Conservation (phyloP, 371 early-diverging fungal genomes). For the Polyrhizophydium stewartii region DNA sequence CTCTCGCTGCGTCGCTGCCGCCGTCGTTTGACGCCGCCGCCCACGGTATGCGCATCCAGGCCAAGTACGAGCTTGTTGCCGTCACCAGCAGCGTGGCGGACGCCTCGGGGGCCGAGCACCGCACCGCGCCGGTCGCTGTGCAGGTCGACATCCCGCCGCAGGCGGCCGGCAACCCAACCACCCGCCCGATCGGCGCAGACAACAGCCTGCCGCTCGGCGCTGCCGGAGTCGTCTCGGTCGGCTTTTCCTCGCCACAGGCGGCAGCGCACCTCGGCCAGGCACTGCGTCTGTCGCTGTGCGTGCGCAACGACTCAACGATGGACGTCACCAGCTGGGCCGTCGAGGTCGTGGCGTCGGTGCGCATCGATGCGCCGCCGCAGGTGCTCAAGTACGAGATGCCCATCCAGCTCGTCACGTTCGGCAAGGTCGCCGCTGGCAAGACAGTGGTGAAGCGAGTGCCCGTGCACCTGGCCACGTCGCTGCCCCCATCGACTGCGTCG, state of each 20-base stretch:
- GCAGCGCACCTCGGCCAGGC: background rate
- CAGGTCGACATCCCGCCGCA: no score
- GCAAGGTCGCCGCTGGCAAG: background rate
- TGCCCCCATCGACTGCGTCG: background rate
- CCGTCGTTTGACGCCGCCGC: background rate
- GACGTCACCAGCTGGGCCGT: background rate
- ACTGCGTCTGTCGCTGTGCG: background rate
- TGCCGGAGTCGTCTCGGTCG: background rate
- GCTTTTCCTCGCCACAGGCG: background rate
- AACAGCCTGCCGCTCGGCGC: background rate
- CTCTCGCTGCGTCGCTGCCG: background rate
- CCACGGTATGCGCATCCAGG: background rate
- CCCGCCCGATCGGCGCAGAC: background rate
- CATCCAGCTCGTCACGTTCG: slow-evolving; percentile 2
- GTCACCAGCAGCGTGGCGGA: background rate
- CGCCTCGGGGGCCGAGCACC: no score
- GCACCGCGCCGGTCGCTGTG: no score
- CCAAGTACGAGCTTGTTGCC: background rate
- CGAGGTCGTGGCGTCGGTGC: background rate
- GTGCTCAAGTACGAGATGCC: background rate
- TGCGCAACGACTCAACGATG: background rate
- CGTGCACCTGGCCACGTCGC: background rate
- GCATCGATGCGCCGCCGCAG: background rate
- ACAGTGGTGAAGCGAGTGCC: background rate
- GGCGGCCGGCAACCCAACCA: no score